Evolutionary conservation across 345 rosid species (phyloP), one percentile per base, ranked within the genome.

Genomic region (Gynandropsis gynandra): DNA sequence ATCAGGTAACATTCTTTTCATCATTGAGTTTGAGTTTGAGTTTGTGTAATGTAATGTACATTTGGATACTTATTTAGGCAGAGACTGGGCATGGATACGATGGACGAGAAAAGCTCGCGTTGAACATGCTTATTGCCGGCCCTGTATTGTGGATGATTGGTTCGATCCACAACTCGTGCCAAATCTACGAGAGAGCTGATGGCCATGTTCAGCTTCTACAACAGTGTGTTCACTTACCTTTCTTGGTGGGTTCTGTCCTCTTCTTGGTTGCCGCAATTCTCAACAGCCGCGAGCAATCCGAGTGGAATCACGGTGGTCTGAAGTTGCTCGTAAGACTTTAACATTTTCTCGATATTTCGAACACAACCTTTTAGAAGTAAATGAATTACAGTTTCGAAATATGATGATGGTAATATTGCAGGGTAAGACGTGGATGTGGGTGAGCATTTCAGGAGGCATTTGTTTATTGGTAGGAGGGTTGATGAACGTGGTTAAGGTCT

Each of bases 101-200:
- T 53, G 78, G 61, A 68, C 44, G 62, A 46, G 92, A 79, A 57
- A 77, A 54, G 61, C 93, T 76, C 27, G 82, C 84, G 9, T 13
- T 74, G 61, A 75, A 75, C 63, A 64, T 84, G 93, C 80, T 87
- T 37, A 44, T 79, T 5, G 89, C 86, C 0, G 95, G 95, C 19
- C 75, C 87, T 12, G 72, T 68, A 40, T 60, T 90, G 8, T 84
- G 95, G 98, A 45, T 73, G 34, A 50, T 84, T 11, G 98, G 98
- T 4, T 87, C 96, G 5, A 68, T 90, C 60, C 89, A 74, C 61
- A 90, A 87, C 78, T 79, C 85, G 5, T 87, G 96, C 65, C 96
- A 87, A 64, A 76, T 79, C 56, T 92, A 87, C 24, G 93, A 85
- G 72, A 71, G 87, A 68, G 93, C 93, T 1, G 88, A 85, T 56